Evolutionary conservation across 1,139 yeast species (phyloP), one percentile per base, ranked within the genome.

Genomic region (Kluyveromyces sp.): DNA sequence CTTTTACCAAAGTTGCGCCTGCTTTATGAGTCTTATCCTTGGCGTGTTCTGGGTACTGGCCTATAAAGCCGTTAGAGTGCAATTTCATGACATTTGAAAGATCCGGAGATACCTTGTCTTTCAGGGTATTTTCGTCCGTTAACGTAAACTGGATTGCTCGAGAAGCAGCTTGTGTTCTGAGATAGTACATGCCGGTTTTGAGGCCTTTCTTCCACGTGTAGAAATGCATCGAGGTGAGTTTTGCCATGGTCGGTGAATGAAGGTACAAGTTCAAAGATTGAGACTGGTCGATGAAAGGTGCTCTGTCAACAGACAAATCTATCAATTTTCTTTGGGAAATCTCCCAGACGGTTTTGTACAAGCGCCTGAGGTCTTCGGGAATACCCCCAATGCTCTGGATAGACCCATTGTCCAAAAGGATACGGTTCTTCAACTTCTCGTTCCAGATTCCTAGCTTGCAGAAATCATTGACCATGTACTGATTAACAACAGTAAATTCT

Each of bases 281-380:
- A 49, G 94, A 84, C 66, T 92, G 98, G 65, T 92, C 98, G 57
- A 92, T 81, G 66, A 80, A 92, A 17, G 94, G 86, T 25, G 92
- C 85, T 55, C 98, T 77, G 60, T 87, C 97, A 26, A 95, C 94
- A 33, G 97, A 95, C 87, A 89, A 75, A 61, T 92, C 96, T 52
- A 92, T 83, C 51, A 92, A 77, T 18, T 75, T 75, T 68, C 80
- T 82, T 64, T 92, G 98, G 35, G 95, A 78, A 42, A 92, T 77
- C 67, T 92, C 98, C 98, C 98, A 92, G 7, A 89, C 96, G 1
- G 98, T 92, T 70, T 83, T 86, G 71, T 89, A 89, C 36, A 89
- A 67, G 3, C 73, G 75, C 63, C 86, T 88, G 50, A 89, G 64
- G 39, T 83, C 85, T 29, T 71, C 71, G 12, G 97, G 97, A 43